Conservation (phyloP, 495 filamentous ascomycete species). For the Aspergillus sclerotioniger region DNA sequence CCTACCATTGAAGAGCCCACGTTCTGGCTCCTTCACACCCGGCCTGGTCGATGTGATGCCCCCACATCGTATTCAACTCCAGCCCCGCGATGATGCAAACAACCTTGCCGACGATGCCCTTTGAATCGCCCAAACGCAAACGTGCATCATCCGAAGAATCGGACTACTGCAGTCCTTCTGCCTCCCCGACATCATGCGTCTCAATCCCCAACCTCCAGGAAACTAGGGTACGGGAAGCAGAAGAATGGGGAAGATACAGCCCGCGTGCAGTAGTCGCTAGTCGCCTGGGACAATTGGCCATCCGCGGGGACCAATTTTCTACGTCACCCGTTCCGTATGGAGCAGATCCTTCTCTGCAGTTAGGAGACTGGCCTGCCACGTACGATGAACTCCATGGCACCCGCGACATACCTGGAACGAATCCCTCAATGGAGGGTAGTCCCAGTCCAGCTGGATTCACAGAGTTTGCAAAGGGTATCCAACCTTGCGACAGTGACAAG, state of each 20-base stretch:
- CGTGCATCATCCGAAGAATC: constrained; percentile 37
- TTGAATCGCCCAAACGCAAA: constrained; percentile 44
- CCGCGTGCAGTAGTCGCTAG: constrained; percentile 64
- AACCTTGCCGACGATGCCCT: constrained; percentile 19
- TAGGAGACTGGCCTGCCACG: constrained; percentile 11
- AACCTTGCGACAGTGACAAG: neutral
- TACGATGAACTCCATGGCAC: constrained; percentile 8
- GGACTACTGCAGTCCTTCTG: constrained; percentile 33
- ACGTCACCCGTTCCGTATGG: constrained; percentile 25
- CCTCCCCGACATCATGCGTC: constrained; percentile 36
- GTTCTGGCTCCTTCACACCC: neutral
- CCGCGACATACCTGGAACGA: constrained; percentile 23
- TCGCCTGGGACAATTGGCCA: constrained; percentile 59
- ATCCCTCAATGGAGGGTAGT: constrained; percentile 12
- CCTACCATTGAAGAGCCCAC: neutral
- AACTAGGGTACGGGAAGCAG: constrained; percentile 31
- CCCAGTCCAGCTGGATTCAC: neutral
- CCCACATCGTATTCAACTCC: constrained; percentile 20
- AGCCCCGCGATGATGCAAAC: constrained; percentile 38
- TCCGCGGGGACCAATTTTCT: constrained; percentile 46
- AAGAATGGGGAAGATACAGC: constrained; percentile 46
- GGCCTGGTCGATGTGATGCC: constrained; percentile 22
- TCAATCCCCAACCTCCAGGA: constrained; percentile 39
- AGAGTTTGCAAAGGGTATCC: neutral
- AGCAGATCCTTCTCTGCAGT: constrained; percentile 14